Conservation (phyloP, 495 filamentous ascomycete species). For the Choiromyces venosus region DNA sequence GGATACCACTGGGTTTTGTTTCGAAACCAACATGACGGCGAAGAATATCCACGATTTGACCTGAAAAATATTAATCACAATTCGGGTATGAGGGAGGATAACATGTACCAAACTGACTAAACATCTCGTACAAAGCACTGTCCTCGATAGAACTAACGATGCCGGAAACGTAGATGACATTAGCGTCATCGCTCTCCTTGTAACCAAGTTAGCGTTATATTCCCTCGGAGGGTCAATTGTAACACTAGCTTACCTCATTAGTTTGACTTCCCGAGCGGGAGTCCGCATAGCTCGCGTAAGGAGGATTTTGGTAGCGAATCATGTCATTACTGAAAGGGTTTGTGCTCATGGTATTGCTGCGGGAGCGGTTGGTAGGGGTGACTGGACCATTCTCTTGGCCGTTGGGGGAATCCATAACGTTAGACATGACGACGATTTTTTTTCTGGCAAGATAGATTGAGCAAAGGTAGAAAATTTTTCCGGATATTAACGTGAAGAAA, state of each 20-base stretch:
- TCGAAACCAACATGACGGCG: slow-evolving; percentile 37
- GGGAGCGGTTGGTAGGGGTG: slow-evolving; percentile 22
- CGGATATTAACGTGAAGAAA: background rate
- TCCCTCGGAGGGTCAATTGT: background rate
- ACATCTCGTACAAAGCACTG: slow-evolving; percentile 31
- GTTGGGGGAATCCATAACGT: slow-evolving; percentile 24
- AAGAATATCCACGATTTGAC: slow-evolving; percentile 29
- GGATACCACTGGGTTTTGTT: slow-evolving; percentile 19
- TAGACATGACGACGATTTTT: slow-evolving; percentile 1
- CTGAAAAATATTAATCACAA: slow-evolving; percentile 12
- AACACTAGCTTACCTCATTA: slow-evolving; percentile 19
- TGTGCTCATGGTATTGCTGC: slow-evolving; percentile 18
- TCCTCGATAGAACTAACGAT: slow-evolving; percentile 31
- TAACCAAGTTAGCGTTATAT: background rate
- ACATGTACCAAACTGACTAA: slow-evolving; percentile 38
- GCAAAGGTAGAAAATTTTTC: slow-evolving; percentile 1
- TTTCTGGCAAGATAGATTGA: slow-evolving; percentile 2
- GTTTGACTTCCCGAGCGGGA: slow-evolving; percentile 14
- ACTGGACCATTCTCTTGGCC: slow-evolving; percentile 12
- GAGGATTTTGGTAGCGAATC: slow-evolving; percentile 14
- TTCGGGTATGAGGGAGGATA: background rate
- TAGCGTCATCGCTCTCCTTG: slow-evolving; percentile 32
- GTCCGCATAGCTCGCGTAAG: slow-evolving; percentile 22
- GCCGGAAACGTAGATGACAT: slow-evolving; percentile 38
- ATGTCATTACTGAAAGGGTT: slow-evolving; percentile 36